A percentile compares a stretch with the other conserved stretches of the same genome.
Conservation (phyloP, 1,139 yeast species). For the Geotrichum carabidarum region DNA sequence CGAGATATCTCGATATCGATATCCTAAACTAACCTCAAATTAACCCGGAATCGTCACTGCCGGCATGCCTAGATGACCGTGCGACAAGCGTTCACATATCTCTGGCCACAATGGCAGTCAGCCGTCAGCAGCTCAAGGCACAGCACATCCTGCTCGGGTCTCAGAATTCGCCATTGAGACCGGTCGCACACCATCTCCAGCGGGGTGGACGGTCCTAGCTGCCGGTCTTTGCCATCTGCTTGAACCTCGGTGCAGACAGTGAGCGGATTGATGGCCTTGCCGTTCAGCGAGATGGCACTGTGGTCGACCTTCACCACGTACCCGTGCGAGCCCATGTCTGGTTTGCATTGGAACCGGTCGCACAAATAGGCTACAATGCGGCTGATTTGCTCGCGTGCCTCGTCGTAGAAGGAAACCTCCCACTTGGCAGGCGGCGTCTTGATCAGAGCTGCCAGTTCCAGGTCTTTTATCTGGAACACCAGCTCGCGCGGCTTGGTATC, state of each 20-base stretch:
- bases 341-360: slow-evolving; percentile 1
- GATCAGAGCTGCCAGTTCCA: slow-evolving; percentile 16
- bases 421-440: slow-evolving; percentile 16
- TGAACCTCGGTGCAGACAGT: background rate
- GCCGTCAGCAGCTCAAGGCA: slow-evolving; percentile 12
- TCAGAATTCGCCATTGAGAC: slow-evolving; percentile 13
- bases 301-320: slow-evolving; percentile 11
- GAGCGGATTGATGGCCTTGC: slow-evolving; percentile 9
- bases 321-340: slow-evolving; percentile 9
- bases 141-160: background rate
- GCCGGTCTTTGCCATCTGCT: slow-evolving; percentile 8
- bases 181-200: slow-evolving; percentile 14
- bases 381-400: slow-evolving; percentile 9
- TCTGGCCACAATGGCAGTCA: slow-evolving; percentile 16
- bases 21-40: no score
- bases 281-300: slow-evolving; percentile 9
- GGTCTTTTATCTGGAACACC: slow-evolving; percentile 49
- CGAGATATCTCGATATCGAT: no score
- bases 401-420: slow-evolving; percentile 18
- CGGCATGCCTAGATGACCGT: background rate
- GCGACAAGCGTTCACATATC: slow-evolving; percentile 9
- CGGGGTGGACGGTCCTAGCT: slow-evolving; percentile 16
- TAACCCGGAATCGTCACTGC: no score
- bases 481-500: slow-evolving; percentile 47
- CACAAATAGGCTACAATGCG: background rate